Evolutionary conservation across 495 filamentous ascomycete genomes (phyloP), one percentile per base, ranked within the genome.

Genomic region (Xylaria cubensis): DNA sequence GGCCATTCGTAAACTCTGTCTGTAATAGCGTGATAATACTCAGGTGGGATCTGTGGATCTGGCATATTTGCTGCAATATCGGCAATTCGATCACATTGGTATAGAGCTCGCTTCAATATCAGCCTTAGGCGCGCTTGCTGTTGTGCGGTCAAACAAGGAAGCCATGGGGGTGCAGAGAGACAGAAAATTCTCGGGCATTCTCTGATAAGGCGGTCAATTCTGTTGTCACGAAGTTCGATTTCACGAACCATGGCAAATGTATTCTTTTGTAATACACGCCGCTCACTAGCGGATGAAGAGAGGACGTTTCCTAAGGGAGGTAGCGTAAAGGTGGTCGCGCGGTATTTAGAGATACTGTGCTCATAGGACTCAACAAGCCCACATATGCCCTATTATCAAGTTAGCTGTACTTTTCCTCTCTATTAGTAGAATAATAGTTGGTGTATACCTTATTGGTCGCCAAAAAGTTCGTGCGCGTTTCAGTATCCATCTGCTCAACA

Each of bases 161-260:
- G 7, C 19, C 39, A 21, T 10, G 48, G 56, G 0, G 64, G 44
- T 0, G 26, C 17, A 1, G 48, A 9, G 8, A 74, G 32, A 19
- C 55, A 51, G 29, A 36, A 24, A 48, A 70, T 32, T 26, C 17
- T 58, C 0, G 15, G 36, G 44, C 53, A 53, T 8, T 55, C 34
- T 0, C 21, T 29, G 42, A 81, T 63, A 15, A 84, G 58, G 4
- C 44, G 24, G 9, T 76, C 67, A 48, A 75, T 69, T 1, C 76
- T 72, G 17, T 15, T 42, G 2, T 72, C 24, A 3, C 82, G 78
- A 10, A 46, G 62, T 24, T 80, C 75, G 4, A 81, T 50, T 36
- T 84, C 82, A 26, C 48, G 36, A 1, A 74, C 36, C 64, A 80
- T 71, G 2, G 48, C 10, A 26, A 75, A 81, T 3, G 58, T 74